A percentile compares a stretch with the other conserved stretches of the same genome.
phyloP scores from a whole-genome alignment of 805 yeast genomes.

The Sugiyamaella smithiae region DNA sequence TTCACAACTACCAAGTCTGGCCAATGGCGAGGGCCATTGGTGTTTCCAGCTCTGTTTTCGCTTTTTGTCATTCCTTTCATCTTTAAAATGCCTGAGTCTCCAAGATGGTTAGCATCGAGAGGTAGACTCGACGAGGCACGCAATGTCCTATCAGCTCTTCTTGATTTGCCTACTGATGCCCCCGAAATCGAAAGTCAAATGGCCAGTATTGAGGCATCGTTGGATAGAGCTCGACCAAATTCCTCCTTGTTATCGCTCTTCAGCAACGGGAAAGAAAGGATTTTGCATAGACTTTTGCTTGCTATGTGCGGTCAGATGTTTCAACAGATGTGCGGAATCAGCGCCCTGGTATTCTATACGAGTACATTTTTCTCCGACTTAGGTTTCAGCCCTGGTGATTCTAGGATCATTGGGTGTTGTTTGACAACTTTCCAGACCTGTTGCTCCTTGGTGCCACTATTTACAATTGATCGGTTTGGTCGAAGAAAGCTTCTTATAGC shows the following conservation, averaged over 20 bases:
- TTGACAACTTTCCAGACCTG: slow-evolving; percentile 39
- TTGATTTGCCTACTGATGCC: slow-evolving; percentile 9
- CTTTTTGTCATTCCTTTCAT: slow-evolving; percentile 51
- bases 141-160: slow-evolving; percentile 50
- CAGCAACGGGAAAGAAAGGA: slow-evolving; percentile 49
- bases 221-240: slow-evolving; percentile 50
- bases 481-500: slow-evolving; percentile 58
- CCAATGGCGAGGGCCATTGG: slow-evolving; percentile 79
- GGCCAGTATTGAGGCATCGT: slow-evolving; percentile 42
- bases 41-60: slow-evolving; percentile 60
- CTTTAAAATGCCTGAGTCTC: slow-evolving; percentile 77
- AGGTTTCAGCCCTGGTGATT: slow-evolving; percentile 41
- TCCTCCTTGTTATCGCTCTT: slow-evolving; percentile 50
- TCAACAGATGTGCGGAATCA: slow-evolving; percentile 34
- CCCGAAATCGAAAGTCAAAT: slow-evolving; percentile 36
- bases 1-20: slow-evolving; percentile 43
- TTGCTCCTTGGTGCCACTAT: slow-evolving; percentile 37
- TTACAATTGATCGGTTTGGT: slow-evolving; percentile 43
- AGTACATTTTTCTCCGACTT: slow-evolving; percentile 28
- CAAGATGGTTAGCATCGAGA: slow-evolving; percentile 74
- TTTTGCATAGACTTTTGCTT: slow-evolving; percentile 36
- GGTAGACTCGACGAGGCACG: slow-evolving; percentile 48
- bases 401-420: slow-evolving; percentile 16
- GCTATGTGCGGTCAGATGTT: slow-evolving; percentile 51
- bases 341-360: slow-evolving; percentile 25